Evolutionary conservation across 306 rosid species (phyloP).

Genomic region (Corylus avellana): DNA sequence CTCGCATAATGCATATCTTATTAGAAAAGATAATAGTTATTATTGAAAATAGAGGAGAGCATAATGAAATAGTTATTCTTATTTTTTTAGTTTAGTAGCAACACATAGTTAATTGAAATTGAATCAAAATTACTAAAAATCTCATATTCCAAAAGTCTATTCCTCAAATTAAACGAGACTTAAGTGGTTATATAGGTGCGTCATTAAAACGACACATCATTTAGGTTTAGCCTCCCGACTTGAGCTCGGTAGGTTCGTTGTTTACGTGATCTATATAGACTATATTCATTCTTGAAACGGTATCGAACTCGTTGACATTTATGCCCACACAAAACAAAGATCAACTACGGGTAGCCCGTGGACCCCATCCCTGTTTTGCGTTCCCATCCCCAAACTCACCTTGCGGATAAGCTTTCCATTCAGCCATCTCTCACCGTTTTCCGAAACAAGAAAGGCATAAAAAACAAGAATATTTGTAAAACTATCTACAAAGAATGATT

Average conservation of each 20-base stretch:
- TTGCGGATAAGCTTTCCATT: slow-evolving; percentile 44
- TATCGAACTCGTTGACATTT: background rate
- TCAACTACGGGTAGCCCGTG: background rate
- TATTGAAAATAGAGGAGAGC: no score
- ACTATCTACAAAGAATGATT: background rate
- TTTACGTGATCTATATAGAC: background rate
- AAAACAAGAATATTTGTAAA: background rate
- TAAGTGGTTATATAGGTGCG: no score
- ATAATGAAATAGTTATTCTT: no score
- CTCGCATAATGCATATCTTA: no score
- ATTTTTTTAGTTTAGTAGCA: no score
- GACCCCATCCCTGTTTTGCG: slow-evolving; percentile 3
- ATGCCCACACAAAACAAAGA: background rate
- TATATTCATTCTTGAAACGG: background rate
- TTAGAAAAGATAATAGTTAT: no score
- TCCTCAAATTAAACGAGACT: no score
- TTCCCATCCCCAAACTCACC: slow-evolving; percentile 15
- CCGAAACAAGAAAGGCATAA: background rate
- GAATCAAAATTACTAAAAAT: no score
- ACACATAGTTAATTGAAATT: no score
- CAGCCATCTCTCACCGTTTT: background rate
- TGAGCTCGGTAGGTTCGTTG: background rate
- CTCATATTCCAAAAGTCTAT: no score
- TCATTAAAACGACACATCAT: no score
- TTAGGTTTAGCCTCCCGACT: no score